Percentiles rank a stretch among this genome's conserved stretches.
Conservation (phyloP, 352 stramenopile genomes). For the Elongisporangium undulatum region DNA sequence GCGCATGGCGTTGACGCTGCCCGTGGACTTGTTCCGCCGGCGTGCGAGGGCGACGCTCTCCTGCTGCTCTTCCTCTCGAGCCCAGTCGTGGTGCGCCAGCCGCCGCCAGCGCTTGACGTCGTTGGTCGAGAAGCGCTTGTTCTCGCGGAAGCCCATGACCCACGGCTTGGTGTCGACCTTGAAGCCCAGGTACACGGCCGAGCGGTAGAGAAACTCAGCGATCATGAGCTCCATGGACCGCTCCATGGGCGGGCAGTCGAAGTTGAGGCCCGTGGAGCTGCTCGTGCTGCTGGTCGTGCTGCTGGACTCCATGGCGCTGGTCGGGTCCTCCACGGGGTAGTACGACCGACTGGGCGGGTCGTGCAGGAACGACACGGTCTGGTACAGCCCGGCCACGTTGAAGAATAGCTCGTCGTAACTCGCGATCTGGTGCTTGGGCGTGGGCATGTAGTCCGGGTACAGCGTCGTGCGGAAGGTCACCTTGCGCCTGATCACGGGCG, state of each 20-base stretch:
- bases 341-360: conserved; percentile 13
- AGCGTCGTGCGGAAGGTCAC: conserved; percentile 51
- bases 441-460: conserved; percentile 30
- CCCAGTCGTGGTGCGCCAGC: conserved; percentile 71
- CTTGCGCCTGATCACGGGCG: conserved; percentile 11
- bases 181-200: conserved; percentile 62
- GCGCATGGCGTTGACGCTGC: conserved; percentile 1
- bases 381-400: conserved; percentile 46
- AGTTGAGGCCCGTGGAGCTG: conserved; percentile 11
- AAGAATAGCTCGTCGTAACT: conserved; percentile 65
- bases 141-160: conserved; percentile 58
- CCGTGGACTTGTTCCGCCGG: conserved; percentile 25
- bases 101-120: conserved; percentile 75
- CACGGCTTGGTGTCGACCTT: conserved; percentile 43
- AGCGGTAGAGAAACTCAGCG: conserved; percentile 74
- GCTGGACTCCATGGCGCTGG: not conserved
- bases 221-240: conserved; percentile 76
- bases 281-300: conserved; percentile 11
- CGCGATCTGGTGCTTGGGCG: conserved; percentile 12
- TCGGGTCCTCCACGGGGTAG: conserved; percentile 17
- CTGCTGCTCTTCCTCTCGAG: conserved; percentile 46
- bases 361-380: conserved; percentile 50
- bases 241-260: conserved; percentile 30
- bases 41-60: conserved; percentile 48
- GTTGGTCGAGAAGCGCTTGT: conserved; percentile 68